These are phyloP conservation scores for Aspergillus ruber DNA, from an alignment of 2,329 filamentous ascomycete species.

Conservation along the genomic window DNA sequence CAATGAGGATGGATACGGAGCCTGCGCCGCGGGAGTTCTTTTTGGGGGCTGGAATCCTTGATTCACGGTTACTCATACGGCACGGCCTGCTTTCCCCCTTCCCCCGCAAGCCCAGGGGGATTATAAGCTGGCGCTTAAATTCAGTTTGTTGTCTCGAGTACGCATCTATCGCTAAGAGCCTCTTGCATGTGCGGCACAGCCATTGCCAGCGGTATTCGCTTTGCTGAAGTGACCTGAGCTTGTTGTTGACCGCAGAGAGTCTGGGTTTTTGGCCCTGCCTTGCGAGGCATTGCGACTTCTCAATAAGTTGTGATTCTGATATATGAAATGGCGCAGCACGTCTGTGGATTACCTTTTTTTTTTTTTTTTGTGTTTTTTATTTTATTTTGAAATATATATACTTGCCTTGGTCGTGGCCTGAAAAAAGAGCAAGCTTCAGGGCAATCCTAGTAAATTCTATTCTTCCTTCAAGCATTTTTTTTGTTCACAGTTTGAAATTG, in stretches of 20 bases:
- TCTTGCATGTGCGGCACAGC: constrained; percentile 22
- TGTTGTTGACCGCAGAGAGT: constrained; percentile 25
- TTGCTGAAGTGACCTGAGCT: constrained; percentile 23
- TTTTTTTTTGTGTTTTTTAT: constrained; percentile 9
- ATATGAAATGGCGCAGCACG: constrained; percentile 14
- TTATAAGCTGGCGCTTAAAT: constrained; percentile 31
- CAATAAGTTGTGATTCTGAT: constrained; percentile 20
- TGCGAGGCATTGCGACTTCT: constrained; percentile 24
- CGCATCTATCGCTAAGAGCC: constrained; percentile 19
- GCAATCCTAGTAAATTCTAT: not conserved
- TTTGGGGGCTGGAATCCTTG: constrained; percentile 26
- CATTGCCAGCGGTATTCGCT: constrained; percentile 23
- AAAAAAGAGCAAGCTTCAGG: not conserved
- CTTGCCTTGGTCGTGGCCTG: not conserved
- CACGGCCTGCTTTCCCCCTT: constrained; percentile 8
- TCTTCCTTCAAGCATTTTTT: not conserved
- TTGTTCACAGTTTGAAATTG: not conserved
- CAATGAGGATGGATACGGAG: constrained; percentile 17
- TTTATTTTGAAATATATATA: constrained; percentile 1
- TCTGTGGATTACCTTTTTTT: constrained; percentile 2
- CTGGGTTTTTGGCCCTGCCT: constrained; percentile 26
- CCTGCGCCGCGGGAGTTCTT: constrained; percentile 19
- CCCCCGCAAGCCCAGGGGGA: constrained; percentile 9
- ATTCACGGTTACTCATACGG: constrained; percentile 10
- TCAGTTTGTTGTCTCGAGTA: constrained; percentile 28